phyloP scores from a whole-genome alignment of 2,329 filamentous ascomycete genomes.

The Fusarium anguioides region DNA sequence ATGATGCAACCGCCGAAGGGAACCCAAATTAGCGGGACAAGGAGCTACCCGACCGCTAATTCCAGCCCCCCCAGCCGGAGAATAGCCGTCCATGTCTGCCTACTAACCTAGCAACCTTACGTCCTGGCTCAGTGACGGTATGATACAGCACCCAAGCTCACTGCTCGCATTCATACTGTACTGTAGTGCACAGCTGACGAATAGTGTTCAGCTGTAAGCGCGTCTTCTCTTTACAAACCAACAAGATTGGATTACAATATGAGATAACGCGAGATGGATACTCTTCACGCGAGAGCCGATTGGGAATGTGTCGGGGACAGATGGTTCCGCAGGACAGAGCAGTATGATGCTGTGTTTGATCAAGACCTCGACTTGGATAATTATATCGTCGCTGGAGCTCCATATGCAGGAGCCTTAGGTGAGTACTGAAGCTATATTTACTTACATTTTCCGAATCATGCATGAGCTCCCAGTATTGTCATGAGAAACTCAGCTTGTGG shows the following conservation, averaged over 20 bases:
- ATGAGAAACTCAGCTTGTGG: constrained; percentile 12
- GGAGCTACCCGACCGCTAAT: constrained; percentile 31
- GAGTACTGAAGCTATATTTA: constrained; percentile 49
- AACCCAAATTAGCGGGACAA: constrained; percentile 22
- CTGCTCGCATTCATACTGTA: constrained; percentile 18
- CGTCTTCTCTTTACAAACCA: not conserved
- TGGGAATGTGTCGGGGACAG: constrained; percentile 95
- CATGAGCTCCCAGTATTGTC: constrained; percentile 6
- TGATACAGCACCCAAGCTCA: constrained; percentile 24
- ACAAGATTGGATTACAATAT: constrained; percentile 40
- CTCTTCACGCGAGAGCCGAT: constrained; percentile 78
- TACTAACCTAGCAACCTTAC: constrained; percentile 29
- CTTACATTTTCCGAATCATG: not conserved
- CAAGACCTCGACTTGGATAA: constrained; percentile 94
- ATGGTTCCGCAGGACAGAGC: constrained; percentile 94
- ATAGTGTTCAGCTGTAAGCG: constrained; percentile 7
- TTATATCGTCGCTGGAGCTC: constrained; percentile 90
- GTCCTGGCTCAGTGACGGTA: constrained; percentile 6
- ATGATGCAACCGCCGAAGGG: constrained; percentile 43
- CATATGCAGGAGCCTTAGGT: constrained; percentile 95
- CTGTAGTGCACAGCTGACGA: constrained; percentile 25
- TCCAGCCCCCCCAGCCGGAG: constrained; percentile 49
- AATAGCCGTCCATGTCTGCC: constrained; percentile 44
- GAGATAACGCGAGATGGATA: constrained; percentile 61
- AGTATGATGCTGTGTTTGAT: constrained; percentile 94